Conservation (phyloP, 139 green algal species). For the Coelastrella sp. region DNA sequence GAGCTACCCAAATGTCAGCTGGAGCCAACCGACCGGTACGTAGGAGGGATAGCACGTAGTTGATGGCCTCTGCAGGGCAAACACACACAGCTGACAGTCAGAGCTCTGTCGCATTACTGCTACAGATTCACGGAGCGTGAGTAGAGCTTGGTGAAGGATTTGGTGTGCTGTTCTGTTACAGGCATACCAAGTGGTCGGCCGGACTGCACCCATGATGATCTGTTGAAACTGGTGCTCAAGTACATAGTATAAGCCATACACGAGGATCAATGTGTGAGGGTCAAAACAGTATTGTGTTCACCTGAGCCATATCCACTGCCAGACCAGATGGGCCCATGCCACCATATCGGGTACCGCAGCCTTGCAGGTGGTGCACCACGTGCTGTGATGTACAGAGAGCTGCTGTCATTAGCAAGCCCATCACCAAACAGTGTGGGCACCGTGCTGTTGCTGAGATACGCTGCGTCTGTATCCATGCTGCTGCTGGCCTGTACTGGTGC, state of each 20-base stretch:
- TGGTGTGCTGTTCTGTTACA: too few species aligned
- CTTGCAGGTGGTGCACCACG: not conserved
- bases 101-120: too few species aligned
- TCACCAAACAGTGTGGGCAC: too few species aligned
- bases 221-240: too few species aligned
- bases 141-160: too few species aligned
- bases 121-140: too few species aligned
- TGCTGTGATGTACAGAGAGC: not conserved
- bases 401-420: not conserved
- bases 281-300: not conserved
- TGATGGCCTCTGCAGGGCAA: constrained; percentile 58
- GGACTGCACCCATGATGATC: too few species aligned
- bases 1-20: constrained; percentile 16
- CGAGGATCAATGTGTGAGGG: too few species aligned
- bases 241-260: too few species aligned
- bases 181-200: too few species aligned
- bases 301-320: constrained; percentile 41
- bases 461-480: not conserved
- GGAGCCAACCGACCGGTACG: constrained; percentile 24
- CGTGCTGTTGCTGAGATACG: not conserved
- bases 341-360: constrained; percentile 41
- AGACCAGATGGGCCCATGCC: constrained; percentile 40
- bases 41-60: constrained; percentile 61
- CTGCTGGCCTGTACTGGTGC: not conserved
- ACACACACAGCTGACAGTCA: not conserved